Base-by-base conservation (phyloP, 2,329 filamentous ascomycete species). In the Aspergillus fijiensis region DNA sequence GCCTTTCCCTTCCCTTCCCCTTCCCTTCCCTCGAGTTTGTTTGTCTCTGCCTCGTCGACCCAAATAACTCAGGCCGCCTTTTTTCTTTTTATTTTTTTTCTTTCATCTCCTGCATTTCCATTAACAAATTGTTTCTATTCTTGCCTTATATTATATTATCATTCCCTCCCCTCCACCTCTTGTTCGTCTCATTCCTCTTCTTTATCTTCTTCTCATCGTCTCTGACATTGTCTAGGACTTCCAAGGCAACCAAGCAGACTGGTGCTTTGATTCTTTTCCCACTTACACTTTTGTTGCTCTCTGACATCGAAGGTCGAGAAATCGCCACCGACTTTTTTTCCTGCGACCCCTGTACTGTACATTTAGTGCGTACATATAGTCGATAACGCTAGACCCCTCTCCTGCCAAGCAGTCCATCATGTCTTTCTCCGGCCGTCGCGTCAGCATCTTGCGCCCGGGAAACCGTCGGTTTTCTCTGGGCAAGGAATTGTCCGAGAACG, bases 361-460 rank as follows among this genome's bases (percentile, higher is more conserved):
- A 10, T 50, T 12, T 31, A 53, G 53, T 42, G 19, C 25, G 53
- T 45, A 42, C 51, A 48, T 27, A 55, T 31, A 55, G 33, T 35
- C 33, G 33, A 35, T 50, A n/a, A 14, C 33, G 25, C 39, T 45
- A 45, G n/a, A 6, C 35, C 25, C 45, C 23, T 55, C 39, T 50
- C 49, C 25, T 31, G 47, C 27, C 50, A 55, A 55, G 35, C 52
- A 48, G 52, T 45, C 42, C 63, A 72, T 58, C 29, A 81, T 81
- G 79, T 79, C 75, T 55, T 80, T 78, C 72, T 79, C 79, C 59
- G 77, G 76, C 48, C 77, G 79, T 56, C 77, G 77, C 58, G 66
- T 80, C 39, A 80, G 78, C 60, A 74, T 78, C 57, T 67, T 80
- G 63, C 74, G 74, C 61, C 73, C 76, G 33, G 70, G 70, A 55